Evolutionary conservation across 805 yeast genomes (phyloP).

Genomic region (Blastobotrys muscicola): DNA sequence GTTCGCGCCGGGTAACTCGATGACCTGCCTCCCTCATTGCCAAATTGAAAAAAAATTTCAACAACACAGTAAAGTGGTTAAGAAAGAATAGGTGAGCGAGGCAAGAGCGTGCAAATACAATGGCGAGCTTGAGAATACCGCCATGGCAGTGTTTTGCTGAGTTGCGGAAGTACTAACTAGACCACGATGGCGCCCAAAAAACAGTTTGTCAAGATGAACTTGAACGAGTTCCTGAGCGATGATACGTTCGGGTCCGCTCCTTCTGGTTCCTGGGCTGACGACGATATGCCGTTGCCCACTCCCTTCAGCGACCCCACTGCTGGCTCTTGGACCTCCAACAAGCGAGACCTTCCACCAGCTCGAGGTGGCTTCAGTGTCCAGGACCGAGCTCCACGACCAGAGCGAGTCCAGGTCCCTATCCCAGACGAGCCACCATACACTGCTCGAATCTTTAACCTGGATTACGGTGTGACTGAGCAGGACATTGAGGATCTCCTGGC

Average conservation of each 20-base stretch:
- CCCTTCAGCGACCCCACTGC: constrained; percentile 1
- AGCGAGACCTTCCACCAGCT: constrained; percentile 1
- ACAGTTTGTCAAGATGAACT: constrained; percentile 63
- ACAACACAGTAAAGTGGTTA: too few species aligned
- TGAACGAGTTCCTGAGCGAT: constrained; percentile 64
- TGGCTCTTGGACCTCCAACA: constrained; percentile 3
- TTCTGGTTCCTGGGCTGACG: constrained; percentile 70
- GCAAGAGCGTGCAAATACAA: too few species aligned
- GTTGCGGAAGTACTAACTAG: background rate
- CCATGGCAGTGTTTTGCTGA: background rate
- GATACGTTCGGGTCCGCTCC: constrained; percentile 10
- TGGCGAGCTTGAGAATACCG: too few species aligned
- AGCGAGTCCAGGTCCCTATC: constrained; percentile 62
- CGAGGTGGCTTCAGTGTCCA: constrained; percentile 14
- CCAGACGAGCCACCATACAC: constrained; percentile 90
- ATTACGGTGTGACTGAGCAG: constrained; percentile 69
- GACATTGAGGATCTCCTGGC: constrained; percentile 30
- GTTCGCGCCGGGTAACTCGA: too few species aligned
- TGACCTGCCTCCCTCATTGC: too few species aligned
- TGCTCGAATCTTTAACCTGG: constrained; percentile 80
- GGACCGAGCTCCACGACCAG: constrained; percentile 1
- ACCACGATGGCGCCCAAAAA: constrained; percentile 50
- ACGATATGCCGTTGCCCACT: constrained; percentile 36
- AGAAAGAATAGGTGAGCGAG: background rate
- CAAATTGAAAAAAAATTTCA: too few species aligned